These are phyloP conservation scores for Talaromyces ruber DNA, from an alignment of 495 filamentous ascomycete species.

Conservation along the genomic window DNA sequence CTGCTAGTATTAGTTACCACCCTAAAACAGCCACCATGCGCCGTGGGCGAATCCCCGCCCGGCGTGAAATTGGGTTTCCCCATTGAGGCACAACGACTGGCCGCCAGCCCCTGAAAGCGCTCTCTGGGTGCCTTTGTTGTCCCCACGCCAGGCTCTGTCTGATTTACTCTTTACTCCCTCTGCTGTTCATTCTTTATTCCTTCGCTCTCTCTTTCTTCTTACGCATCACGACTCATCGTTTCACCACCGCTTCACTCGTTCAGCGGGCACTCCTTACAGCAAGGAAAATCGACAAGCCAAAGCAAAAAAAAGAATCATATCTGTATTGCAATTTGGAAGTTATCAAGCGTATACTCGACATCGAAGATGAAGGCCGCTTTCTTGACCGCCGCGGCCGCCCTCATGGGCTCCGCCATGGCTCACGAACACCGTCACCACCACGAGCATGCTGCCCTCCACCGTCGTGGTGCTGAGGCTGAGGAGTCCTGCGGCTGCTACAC, in stretches of 20 bases:
- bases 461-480: slow-evolving; percentile 30
- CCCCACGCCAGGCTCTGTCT: not conserved
- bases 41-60: not conserved
- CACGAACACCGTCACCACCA: slow-evolving; percentile 52
- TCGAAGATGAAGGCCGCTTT: slow-evolving; percentile 58
- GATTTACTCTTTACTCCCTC: not conserved
- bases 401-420: slow-evolving; percentile 53
- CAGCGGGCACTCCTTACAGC: slow-evolving; percentile 77
- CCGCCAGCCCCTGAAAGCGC: not conserved
- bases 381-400: slow-evolving; percentile 56
- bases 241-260: slow-evolving; percentile 93
- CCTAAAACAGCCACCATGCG: not conserved
- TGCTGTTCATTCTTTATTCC: slow-evolving; percentile 13
- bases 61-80: not conserved
- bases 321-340: not conserved
- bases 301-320: slow-evolving; percentile 5
- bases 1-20: not conserved
- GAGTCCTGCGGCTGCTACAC: slow-evolving; percentile 62
- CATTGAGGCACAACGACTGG: not conserved
- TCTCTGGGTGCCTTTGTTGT: not conserved
- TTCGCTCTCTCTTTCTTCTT: slow-evolving; percentile 31
- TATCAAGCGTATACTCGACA: slow-evolving; percentile 3
- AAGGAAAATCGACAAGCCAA: slow-evolving; percentile 11
- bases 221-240: slow-evolving; percentile 37
- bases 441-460: slow-evolving; percentile 52